A percentile compares a stretch with the other conserved stretches of the same genome.
Conservation (phyloP, 306 rosid genomes). For the Casuarina glauca region DNA sequence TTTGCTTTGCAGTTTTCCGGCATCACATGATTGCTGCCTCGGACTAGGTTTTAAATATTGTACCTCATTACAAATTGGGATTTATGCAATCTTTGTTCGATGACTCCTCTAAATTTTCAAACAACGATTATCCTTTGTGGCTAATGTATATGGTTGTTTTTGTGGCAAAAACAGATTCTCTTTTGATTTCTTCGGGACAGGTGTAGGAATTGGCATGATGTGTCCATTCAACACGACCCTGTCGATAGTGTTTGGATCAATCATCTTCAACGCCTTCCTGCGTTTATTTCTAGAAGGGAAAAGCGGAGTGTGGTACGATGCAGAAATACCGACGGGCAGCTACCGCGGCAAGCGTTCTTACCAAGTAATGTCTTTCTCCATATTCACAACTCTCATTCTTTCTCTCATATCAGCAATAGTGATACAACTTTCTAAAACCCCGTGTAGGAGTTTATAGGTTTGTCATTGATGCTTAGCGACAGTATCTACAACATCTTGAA, state of each 20-base stretch:
- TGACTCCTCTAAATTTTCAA: no score
- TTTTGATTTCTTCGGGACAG: neutral
- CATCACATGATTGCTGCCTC: neutral
- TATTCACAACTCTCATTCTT: neutral
- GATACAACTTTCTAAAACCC: no score
- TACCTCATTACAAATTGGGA: no score
- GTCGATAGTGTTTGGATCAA: neutral
- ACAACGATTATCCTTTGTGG: neutral
- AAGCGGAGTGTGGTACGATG: neutral
- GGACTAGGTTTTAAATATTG: no score
- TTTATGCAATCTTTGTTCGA: fast-evolving
- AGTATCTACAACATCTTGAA: neutral
- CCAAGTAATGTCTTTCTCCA: neutral
- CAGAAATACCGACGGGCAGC: fast-evolving
- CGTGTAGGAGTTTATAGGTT: neutral
- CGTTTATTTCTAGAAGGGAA: neutral
- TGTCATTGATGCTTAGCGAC: neutral
- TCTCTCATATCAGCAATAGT: no score
- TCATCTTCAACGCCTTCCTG: neutral
- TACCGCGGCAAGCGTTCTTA: neutral
- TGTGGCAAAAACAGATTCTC: neutral
- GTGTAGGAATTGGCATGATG: neutral
- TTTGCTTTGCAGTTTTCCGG: neutral
- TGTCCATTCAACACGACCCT: neutral
- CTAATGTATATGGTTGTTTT: neutral